Base-by-base conservation (phyloP, 768 basidiomycete genomes). In the Hericium rajendrae region DNA sequence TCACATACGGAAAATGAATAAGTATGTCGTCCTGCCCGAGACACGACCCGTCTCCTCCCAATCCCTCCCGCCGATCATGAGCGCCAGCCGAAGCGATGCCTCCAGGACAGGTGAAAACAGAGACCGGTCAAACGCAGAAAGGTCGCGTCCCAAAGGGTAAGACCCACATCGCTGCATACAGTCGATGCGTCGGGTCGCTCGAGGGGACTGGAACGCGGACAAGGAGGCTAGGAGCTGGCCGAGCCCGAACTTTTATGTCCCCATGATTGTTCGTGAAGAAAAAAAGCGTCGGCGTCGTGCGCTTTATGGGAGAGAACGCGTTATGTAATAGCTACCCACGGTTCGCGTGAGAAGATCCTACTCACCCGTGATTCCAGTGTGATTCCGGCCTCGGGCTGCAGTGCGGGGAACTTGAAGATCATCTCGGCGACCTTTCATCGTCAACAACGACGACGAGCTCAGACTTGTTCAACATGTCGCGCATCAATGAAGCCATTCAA, bases 161-260 rank as follows among this genome's bases (percentile, higher is more conserved):
- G 55, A 62, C 58, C 41, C 54, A 18, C 40, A 28, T 41, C 40
- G 18, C 15, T 9, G 20, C 62, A 60, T 65, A 62, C 62, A 68
- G 65, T 55, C 38, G 59, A 68, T 68, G 69, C 74, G 71, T 73
- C 56, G 71, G 70, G 57, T 82, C 66, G 60, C 40, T 90, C 79
- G 89, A 77, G 87, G 79, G 82, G 85, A 90, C 88, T 86, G 88
- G 88, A 90, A 92, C 90, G 90, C 90, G 90, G 86, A 81, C 88
- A 81, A 83, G 88, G 83, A 90, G 81, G 80, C 83, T 55, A 72
- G 79, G 81, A 82, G 85, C 76, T 73, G 69, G 73, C 85, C 88
- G 69, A 78, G 90, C 81, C 86, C 90, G 90, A 92, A 91, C 90
- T 92, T 88, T 88, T 81, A 69, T 83, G 89, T 91, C 88, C 84